These are phyloP conservation scores for Fusarium xylarioides DNA, from an alignment of 2,329 filamentous ascomycete genomes.

Conservation along the genomic window DNA sequence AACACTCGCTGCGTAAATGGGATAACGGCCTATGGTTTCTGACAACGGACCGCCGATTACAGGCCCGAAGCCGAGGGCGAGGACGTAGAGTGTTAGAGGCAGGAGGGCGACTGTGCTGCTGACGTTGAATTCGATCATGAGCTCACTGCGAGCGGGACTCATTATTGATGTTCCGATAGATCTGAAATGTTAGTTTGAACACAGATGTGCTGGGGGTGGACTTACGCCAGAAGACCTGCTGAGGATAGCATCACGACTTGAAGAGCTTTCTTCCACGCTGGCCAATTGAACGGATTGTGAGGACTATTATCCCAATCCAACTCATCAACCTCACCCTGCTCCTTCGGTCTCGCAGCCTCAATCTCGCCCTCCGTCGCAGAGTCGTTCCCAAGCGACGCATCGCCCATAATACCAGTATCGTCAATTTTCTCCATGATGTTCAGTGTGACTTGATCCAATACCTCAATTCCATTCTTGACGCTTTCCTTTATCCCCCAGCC, in stretches of 20 bases:
- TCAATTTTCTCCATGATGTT: constrained; percentile 16
- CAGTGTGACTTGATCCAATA: background rate
- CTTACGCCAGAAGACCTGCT: constrained; percentile 54
- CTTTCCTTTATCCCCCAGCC: background rate
- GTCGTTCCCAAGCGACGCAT: constrained; percentile 5
- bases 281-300: constrained; percentile 63
- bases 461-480: background rate
- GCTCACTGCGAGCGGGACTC: constrained; percentile 39
- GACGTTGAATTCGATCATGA: constrained; percentile 64
- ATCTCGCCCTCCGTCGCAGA: constrained; percentile 46
- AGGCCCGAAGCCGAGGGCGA: constrained; percentile 69
- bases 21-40: constrained; percentile 64
- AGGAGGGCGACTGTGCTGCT: constrained; percentile 65
- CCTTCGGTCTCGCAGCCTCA: constrained; percentile 12
- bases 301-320: constrained; percentile 50
- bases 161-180: constrained; percentile 29
- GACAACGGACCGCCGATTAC: constrained; percentile 67
- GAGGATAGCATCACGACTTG: constrained; percentile 51
- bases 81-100: constrained; percentile 66
- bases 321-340: background rate
- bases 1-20: constrained; percentile 59
- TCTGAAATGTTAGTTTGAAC: background rate
- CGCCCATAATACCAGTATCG: background rate
- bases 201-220: background rate
- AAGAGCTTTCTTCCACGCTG: constrained; percentile 51